Evolutionary conservation across 1,284 basidiomycete species (phyloP).

Genomic region (Marasmius fiardii): DNA sequence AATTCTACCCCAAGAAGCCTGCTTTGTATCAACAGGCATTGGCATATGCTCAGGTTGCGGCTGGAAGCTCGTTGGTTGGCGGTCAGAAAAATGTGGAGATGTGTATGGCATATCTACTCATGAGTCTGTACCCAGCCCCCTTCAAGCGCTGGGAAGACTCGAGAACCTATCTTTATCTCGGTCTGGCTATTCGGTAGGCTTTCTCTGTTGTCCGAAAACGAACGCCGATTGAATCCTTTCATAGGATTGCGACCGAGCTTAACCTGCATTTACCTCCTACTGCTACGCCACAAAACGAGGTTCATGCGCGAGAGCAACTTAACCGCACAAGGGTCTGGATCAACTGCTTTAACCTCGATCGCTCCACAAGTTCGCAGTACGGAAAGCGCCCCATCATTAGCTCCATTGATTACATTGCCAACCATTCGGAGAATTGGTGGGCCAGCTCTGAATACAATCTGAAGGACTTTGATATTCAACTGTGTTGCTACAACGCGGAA

Average conservation of each 20-base stretch:
- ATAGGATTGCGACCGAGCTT: slow-evolving; percentile 76
- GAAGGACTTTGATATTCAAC: slow-evolving; percentile 71
- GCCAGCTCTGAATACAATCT: slow-evolving; percentile 62
- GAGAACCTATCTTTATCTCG: slow-evolving; percentile 75
- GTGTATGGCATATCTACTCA: slow-evolving; percentile 68
- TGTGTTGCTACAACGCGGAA: slow-evolving; percentile 71
- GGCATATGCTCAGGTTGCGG: slow-evolving; percentile 69
- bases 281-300: slow-evolving; percentile 64
- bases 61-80: slow-evolving; percentile 67
- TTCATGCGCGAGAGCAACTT: slow-evolving; percentile 76
- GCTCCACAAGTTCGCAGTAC: slow-evolving; percentile 79
- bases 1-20: slow-evolving; percentile 65
- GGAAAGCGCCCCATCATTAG: slow-evolving; percentile 78
- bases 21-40: slow-evolving; percentile 64
- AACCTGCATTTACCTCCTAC: slow-evolving; percentile 78
- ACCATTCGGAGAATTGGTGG: slow-evolving; percentile 77
- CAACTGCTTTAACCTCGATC: slow-evolving; percentile 83
- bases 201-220: neutral
- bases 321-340: slow-evolving; percentile 88
- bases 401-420: slow-evolving; percentile 71
- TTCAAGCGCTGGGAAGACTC: slow-evolving; percentile 77
- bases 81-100: slow-evolving; percentile 76
- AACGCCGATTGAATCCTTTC: neutral
- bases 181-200: slow-evolving; percentile 67
- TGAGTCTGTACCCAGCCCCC: slow-evolving; percentile 72